Evolutionary conservation across 306 rosid species (phyloP).

Genomic region (Lotus japonicus): DNA sequence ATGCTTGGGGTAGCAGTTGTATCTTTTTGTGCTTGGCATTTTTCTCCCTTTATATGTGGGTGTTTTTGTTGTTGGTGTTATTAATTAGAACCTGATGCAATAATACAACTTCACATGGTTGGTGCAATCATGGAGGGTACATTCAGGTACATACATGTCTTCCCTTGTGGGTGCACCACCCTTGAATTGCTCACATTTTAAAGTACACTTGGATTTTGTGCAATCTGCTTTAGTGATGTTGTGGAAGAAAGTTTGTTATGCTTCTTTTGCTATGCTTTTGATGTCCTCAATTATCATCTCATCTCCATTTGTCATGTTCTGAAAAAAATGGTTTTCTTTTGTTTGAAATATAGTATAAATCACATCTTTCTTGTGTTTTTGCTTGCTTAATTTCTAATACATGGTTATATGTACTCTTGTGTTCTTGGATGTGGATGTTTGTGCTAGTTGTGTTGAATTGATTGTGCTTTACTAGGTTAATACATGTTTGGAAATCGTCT

Average conservation of each 20-base stretch:
- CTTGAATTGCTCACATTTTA: constrained; percentile 11
- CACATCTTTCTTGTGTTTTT: background rate
- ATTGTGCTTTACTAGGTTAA: background rate
- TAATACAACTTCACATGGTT: constrained; percentile 17
- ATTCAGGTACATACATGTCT: constrained; percentile 25
- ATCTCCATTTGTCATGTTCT: background rate
- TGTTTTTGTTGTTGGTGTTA: background rate
- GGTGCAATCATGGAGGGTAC: constrained; percentile 8
- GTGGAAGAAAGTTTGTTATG: background rate
- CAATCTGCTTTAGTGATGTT: background rate
- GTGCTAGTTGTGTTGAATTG: background rate
- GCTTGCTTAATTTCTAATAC: too few species aligned
- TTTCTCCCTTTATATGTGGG: background rate
- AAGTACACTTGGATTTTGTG: constrained; percentile 1
- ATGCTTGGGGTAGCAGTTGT: background rate
- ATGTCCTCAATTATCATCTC: background rate
- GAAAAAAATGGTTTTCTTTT: background rate
- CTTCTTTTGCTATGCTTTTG: background rate
- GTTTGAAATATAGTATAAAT: too few species aligned
- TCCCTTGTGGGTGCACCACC: constrained; percentile 5
- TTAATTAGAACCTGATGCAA: background rate
- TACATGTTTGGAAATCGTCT: too few species aligned
- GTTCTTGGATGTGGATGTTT: background rate
- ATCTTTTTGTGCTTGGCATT: background rate
- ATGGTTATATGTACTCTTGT: too few species aligned